A percentile compares a stretch with the other conserved stretches of the same genome.
Evolutionary conservation across 176 grass and related monocot genomes (phyloP).

Genomic region (Bonia amplexicaulis): DNA sequence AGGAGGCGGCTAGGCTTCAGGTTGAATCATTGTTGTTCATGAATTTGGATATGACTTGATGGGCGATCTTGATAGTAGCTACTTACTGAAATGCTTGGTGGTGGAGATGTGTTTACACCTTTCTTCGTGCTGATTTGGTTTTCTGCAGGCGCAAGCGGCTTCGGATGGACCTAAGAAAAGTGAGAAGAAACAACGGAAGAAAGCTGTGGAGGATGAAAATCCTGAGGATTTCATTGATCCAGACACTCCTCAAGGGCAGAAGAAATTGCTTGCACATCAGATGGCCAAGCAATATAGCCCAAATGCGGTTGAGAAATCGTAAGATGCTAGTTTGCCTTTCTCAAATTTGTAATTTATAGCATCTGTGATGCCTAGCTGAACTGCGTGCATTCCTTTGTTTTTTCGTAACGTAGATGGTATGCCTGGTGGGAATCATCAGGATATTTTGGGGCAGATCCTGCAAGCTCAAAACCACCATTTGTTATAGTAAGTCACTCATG

Average conservation of each 20-base stretch:
- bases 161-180: slow-evolving; percentile 62
- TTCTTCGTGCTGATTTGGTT: neutral
- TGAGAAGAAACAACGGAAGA: slow-evolving; percentile 60
- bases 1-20: slow-evolving; percentile 62
- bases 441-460: slow-evolving; percentile 72
- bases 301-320: slow-evolving; percentile 70
- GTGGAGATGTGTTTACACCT: neutral
- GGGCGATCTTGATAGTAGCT: neutral
- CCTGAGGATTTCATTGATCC: slow-evolving; percentile 71
- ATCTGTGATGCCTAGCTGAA: neutral
- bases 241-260: slow-evolving; percentile 44
- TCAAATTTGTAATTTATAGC: neutral
- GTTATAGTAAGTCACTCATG: slow-evolving; percentile 60
- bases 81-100: neutral
- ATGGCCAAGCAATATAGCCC: slow-evolving; percentile 85
- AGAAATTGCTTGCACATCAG: slow-evolving; percentile 65
- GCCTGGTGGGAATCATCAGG: slow-evolving; percentile 70
- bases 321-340: slow-evolving; percentile 14
- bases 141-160: slow-evolving; percentile 41
- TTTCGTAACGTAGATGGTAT: slow-evolving; percentile 58
- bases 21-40: slow-evolving; percentile 19
- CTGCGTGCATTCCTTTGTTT: neutral
- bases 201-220: slow-evolving; percentile 61
- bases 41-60: neutral
- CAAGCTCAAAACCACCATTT: slow-evolving; percentile 68